phyloP scores from a whole-genome alignment of 2,329 filamentous ascomycete species.

The Pseudogymnoascus sp. region DNA sequence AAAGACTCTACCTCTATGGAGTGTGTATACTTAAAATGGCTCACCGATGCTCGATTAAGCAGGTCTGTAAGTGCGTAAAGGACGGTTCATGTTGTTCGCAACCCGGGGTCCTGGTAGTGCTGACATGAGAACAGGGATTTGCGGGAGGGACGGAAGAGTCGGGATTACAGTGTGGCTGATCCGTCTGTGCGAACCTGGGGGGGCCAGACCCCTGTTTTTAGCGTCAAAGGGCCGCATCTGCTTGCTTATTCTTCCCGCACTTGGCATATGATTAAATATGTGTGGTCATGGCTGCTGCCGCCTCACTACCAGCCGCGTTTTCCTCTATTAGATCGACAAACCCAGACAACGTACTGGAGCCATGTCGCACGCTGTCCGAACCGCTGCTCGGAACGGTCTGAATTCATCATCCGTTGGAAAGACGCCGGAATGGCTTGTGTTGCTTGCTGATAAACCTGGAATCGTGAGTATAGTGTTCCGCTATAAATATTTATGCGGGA shows the following conservation, averaged over 20 bases:
- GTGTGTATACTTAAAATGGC: not conserved
- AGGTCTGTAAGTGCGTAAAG: not conserved
- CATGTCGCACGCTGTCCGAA: not conserved
- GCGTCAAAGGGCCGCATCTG: not conserved
- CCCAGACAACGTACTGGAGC: not conserved
- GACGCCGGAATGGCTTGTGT: not conserved
- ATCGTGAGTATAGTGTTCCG: not conserved
- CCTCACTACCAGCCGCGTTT: not conserved
- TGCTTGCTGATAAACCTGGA: not conserved
- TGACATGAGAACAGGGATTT: not conserved
- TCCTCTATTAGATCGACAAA: not conserved
- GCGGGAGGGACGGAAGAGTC: not conserved
- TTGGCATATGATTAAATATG: not conserved
- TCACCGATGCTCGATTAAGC: not conserved
- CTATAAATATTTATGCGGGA: not conserved
- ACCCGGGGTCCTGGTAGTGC: not conserved
- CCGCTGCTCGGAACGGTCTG: not conserved
- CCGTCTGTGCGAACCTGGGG: not conserved
- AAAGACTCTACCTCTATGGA: not conserved
- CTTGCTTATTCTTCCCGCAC: not conserved
- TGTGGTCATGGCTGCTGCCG: not conserved
- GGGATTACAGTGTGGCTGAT: not conserved
- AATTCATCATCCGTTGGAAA: not conserved
- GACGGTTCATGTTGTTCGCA: not conserved
- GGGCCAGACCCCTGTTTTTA: not conserved